These are phyloP conservation scores for Chaetomiaceae sp. DNA, from an alignment of 2,329 filamentous ascomycete species.

Conservation along the genomic window DNA sequence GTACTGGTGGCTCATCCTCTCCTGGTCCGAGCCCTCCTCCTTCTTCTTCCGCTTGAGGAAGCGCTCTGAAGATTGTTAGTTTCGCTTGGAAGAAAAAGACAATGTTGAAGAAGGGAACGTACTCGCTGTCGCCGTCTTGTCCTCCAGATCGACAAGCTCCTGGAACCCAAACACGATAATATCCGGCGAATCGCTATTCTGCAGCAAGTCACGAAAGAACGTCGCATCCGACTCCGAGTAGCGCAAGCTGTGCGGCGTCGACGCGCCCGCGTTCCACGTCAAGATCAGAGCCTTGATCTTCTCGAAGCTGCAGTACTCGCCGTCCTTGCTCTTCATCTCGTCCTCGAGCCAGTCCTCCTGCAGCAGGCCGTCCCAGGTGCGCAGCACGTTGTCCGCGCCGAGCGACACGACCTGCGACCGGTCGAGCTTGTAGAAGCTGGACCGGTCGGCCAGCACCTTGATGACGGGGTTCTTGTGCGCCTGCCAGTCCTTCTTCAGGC, in stretches of 20 bases:
- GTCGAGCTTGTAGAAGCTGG: conserved; percentile 79
- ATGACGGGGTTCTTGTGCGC: conserved; percentile 80
- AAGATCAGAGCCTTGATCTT: conserved; percentile 74
- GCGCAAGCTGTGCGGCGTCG: conserved; percentile 76
- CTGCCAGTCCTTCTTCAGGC: conserved; percentile 88
- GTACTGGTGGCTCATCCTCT: conserved; percentile 96
- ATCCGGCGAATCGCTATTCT: conserved; percentile 72
- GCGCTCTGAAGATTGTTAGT: conserved; percentile 50
- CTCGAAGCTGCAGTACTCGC: conserved; percentile 78
- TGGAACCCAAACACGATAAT: conserved; percentile 96
- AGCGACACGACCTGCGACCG: conserved; percentile 79
- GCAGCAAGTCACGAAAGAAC: conserved; percentile 77
- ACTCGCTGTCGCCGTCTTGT: conserved; percentile 96
- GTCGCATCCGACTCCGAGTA: conserved; percentile 62
- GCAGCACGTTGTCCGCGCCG: conserved; percentile 78
- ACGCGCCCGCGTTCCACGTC: conserved; percentile 97
- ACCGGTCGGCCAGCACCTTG: conserved; percentile 68
- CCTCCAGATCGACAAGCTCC: conserved; percentile 94
- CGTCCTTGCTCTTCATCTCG: conserved; percentile 78
- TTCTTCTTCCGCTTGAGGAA: conserved; percentile 91
- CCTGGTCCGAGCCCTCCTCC: conserved; percentile 70
- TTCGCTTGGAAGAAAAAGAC: conserved; percentile 19
- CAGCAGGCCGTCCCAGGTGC: conserved; percentile 86
- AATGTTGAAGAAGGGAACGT: conserved; percentile 28
- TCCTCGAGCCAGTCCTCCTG: conserved; percentile 92